Percentiles rank a stretch among this genome's conserved stretches.
These are phyloP conservation scores for Petasospora rhodanensis DNA, from an alignment of 1,139 yeast genomes.

Conservation along the genomic window DNA sequence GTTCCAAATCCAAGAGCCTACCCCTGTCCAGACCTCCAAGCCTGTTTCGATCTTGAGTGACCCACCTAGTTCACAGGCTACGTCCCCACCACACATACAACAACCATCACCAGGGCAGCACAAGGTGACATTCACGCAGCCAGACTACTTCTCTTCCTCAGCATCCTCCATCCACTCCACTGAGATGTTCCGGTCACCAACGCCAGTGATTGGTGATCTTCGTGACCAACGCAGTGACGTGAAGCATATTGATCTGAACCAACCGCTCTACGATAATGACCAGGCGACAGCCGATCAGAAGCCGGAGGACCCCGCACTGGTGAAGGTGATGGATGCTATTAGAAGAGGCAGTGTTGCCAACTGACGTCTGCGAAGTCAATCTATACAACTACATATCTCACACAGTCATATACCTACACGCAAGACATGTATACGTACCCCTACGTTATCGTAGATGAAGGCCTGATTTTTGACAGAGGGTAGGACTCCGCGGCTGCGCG, in stretches of 20 bases:
- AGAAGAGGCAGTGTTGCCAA: conserved; percentile 3
- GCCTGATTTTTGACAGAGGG: too few relatives aligned
- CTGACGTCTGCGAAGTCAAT: background rate
- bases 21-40: conserved; percentile 5
- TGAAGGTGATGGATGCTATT: conserved; percentile 11
- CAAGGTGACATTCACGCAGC: background rate
- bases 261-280: conserved; percentile 8
- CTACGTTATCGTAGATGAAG: too few relatives aligned
- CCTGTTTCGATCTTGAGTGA: background rate
- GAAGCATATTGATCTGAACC: conserved; percentile 10
- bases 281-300: background rate
- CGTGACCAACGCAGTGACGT: conserved; percentile 2
- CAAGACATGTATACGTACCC: too few relatives aligned
- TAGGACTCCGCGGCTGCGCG: too few relatives aligned
- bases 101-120: too few relatives aligned
- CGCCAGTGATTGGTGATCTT: conserved; percentile 13
- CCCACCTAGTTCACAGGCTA: background rate
- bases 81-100: too few relatives aligned
- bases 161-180: conserved; percentile 3
- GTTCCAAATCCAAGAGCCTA: conserved; percentile 7
- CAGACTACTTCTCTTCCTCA: conserved; percentile 2
- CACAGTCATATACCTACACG: background rate
- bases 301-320: conserved; percentile 6
- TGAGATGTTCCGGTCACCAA: conserved; percentile 5
- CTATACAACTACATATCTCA: background rate